phyloP scores from a whole-genome alignment of 805 yeast genomes.

The Teunomyces funiuensis region DNA sequence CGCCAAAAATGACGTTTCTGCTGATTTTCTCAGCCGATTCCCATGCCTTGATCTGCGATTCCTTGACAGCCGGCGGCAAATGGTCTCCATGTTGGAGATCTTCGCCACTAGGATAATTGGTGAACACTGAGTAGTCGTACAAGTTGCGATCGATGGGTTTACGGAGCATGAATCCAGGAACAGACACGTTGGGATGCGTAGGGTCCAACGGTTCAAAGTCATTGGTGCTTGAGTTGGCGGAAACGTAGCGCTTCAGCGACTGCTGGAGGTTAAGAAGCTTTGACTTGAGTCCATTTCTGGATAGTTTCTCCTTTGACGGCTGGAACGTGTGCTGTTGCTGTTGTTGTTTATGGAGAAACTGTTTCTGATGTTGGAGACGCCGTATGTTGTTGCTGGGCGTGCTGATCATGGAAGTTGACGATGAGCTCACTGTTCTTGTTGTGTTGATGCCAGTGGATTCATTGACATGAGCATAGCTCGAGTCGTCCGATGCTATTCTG shows the following conservation, averaged over 20 bases:
- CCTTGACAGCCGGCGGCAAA: slow-evolving; percentile 36
- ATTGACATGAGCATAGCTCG: slow-evolving; percentile 1
- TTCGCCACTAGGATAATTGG: slow-evolving; percentile 19
- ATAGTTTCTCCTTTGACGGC: slow-evolving; percentile 12
- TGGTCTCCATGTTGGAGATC: slow-evolving; percentile 17
- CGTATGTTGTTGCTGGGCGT: slow-evolving; percentile 44
- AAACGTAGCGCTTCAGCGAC: slow-evolving; percentile 27
- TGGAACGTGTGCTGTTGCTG: slow-evolving; percentile 10
- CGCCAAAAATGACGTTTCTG: slow-evolving; percentile 35
- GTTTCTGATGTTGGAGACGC: slow-evolving; percentile 29
- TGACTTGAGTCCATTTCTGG: slow-evolving; percentile 33
- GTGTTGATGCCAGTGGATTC: slow-evolving; percentile 12
- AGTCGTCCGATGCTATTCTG: slow-evolving; percentile 6
- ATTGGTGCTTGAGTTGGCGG: background rate
- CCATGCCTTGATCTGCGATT: slow-evolving; percentile 46
- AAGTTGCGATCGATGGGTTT: slow-evolving; percentile 31
- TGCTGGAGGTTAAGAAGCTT: slow-evolving; percentile 41
- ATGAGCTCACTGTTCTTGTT: slow-evolving; percentile 36
- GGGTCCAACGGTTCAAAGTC: slow-evolving; percentile 12
- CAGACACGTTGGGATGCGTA: slow-evolving; percentile 16
- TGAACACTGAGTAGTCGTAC: slow-evolving; percentile 40
- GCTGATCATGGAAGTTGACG: slow-evolving; percentile 39
- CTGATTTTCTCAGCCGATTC: slow-evolving; percentile 43
- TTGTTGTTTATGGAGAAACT: slow-evolving; percentile 8
- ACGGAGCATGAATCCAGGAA: slow-evolving; percentile 28